Evolutionary conservation across 208 protist genomes (phyloP).

Genomic region (Kentomonas sorsogonicus): DNA sequence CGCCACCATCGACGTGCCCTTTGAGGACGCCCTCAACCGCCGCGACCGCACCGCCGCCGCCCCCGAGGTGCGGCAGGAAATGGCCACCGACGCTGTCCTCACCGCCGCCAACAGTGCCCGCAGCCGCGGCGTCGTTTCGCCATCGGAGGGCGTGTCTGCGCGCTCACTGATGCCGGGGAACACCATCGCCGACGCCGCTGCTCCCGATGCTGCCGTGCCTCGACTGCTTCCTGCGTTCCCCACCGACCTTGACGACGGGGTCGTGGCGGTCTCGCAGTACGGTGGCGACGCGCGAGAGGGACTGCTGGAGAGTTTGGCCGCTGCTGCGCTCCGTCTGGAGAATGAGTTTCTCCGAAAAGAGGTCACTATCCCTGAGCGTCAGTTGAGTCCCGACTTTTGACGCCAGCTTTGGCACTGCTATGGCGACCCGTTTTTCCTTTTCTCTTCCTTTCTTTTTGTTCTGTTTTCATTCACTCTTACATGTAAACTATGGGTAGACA

Average conservation of each 20-base stretch:
- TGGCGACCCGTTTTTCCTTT: background rate
- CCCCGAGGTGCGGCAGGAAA: background rate
- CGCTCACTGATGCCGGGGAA: no score
- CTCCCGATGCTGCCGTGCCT: no score
- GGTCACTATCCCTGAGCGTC: conserved; percentile 14
- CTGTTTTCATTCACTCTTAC: background rate
- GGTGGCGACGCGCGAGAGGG: background rate
- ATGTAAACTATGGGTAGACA: no score
- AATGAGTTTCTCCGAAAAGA: conserved; percentile 13
- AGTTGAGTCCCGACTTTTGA: background rate
- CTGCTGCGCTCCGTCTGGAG: background rate
- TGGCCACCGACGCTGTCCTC: background rate
- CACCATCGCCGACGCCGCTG: no score
- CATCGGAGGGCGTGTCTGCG: no score
- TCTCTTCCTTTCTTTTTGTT: conserved; percentile 1
- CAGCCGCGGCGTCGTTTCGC: no score
- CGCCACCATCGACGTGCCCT: conserved; percentile 43
- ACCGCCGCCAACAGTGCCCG: no score
- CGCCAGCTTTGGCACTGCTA: background rate
- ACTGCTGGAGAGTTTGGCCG: background rate
- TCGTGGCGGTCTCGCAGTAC: background rate
- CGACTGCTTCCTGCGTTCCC: conserved; percentile 5
- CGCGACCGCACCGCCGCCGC: conserved; percentile 3
- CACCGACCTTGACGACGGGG: background rate
- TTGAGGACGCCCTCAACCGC: conserved; percentile 21